Evolutionary conservation across 2,329 filamentous ascomycete species (phyloP).

Genomic region (Colletotrichum echinochloae): DNA sequence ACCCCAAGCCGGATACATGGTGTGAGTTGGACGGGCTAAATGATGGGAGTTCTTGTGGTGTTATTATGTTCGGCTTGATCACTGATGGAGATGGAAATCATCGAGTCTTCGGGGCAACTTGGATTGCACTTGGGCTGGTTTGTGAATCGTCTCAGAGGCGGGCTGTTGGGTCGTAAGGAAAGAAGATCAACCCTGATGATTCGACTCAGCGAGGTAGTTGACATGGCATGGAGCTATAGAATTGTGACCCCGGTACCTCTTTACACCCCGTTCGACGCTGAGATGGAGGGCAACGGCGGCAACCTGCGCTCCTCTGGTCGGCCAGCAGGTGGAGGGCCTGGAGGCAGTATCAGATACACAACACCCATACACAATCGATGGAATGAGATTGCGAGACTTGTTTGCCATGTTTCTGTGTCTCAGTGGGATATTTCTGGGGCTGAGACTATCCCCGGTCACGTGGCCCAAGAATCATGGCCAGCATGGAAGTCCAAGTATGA

Average conservation of each 20-base stretch:
- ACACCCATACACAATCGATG: neutral
- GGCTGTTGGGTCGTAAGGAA: too few relatives aligned
- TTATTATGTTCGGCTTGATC: neutral
- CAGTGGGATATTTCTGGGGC: neutral
- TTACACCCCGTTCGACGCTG: too few relatives aligned
- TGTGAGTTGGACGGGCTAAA: neutral
- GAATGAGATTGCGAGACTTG: neutral
- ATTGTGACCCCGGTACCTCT: neutral
- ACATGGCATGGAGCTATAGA: neutral
- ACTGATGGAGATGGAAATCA: neutral
- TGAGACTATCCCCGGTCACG: neutral
- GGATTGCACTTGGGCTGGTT: neutral
- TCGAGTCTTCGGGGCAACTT: too few relatives aligned
- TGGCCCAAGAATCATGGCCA: neutral
- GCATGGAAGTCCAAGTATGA: neutral
- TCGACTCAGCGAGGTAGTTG: neutral
- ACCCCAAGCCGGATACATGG: neutral
- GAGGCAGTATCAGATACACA: too few relatives aligned
- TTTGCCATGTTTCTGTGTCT: neutral
- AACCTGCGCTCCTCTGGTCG: neutral
- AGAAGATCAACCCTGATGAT: neutral
- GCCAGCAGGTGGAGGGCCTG: neutral
- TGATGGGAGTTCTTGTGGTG: neutral
- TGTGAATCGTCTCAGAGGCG: neutral
- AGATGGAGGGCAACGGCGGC: neutral